Evolutionary conservation across 2,329 filamentous ascomycete genomes (phyloP), one percentile per base, ranked within the genome.

Genomic region (Venturia carpophila): DNA sequence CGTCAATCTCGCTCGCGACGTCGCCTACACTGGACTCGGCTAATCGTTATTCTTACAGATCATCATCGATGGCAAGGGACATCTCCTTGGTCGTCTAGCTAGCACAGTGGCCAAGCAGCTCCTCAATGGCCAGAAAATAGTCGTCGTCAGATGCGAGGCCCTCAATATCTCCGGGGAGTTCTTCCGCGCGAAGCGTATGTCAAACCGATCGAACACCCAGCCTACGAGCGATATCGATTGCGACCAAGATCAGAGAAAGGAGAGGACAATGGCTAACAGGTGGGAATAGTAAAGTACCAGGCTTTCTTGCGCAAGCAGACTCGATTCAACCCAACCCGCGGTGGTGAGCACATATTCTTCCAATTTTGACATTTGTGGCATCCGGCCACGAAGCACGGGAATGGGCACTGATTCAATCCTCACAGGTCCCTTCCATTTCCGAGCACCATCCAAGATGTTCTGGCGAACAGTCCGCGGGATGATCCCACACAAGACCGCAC

Each of bases 111-210:
- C 93, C 80, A 97, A 97, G 90, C 93, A 97, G 86, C 88, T 97
- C 78, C 90, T 97, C 75, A 95, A 88, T 45, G 93, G 93, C 80
- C 93, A 97, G 86, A 97, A 97, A 90, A 95, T 99, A 79, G 93
- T 97, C 77, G 85, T 99, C 75, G 94, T 99, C 80, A 91, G 94
- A 86, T 95, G 90, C 83, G 94, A 99, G 85, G 92, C 91, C 76
- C 88, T 99, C 81, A 99, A 99, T 89, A 99, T 99, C 87, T 99
- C 94, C 74, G 94, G 94, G 84, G 94, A 97, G 86, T 99, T 99
- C 91, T 99, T 99, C 90, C 92, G 94, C 82, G 88, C 93, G 74
- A 99, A 99, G 90, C 90, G 94, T 99, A 96, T 82, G 93, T 96
- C 77, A 70, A 60, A 37, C 37, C 45, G 27, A 61, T 61, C 37